A percentile compares a stretch with the other conserved stretches of the same genome.
These are phyloP conservation scores for Xylaria nigripes DNA, from an alignment of 495 filamentous ascomycete species.

Conservation along the genomic window DNA sequence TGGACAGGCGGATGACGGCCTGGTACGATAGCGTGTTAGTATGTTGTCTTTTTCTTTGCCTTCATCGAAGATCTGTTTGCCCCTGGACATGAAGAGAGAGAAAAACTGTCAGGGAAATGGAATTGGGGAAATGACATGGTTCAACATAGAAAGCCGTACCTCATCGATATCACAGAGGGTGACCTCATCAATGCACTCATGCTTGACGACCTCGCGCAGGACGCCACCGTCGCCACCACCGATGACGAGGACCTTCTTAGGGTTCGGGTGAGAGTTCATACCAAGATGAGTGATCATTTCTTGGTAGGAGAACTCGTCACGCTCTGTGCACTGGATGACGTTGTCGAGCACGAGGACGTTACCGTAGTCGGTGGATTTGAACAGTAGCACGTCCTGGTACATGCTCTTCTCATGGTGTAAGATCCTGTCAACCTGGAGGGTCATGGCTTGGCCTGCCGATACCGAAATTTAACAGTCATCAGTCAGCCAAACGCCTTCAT, in stretches of 20 bases:
- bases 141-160: constrained; percentile 41
- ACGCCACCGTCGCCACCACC: constrained; percentile 96
- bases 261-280: constrained; percentile 97
- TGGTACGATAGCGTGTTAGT: constrained; percentile 22
- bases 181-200: constrained; percentile 86
- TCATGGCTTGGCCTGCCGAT: constrained; percentile 84
- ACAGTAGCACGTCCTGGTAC: constrained; percentile 98
- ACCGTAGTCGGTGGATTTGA: constrained; percentile 93
- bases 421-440: constrained; percentile 92
- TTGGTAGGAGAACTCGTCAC: constrained; percentile 99
- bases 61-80: background rate
- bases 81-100: background rate
- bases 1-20: constrained; percentile 96
- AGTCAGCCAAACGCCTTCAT: background rate
- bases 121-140: too few species aligned
- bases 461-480: background rate
- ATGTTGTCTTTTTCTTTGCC: background rate
- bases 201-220: constrained; percentile 96
- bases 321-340: constrained; percentile 96
- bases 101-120: too few species aligned
- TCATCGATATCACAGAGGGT: constrained; percentile 98
- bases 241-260: constrained; percentile 96
- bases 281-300: constrained; percentile 99
- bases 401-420: constrained; percentile 98
- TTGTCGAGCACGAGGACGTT: constrained; percentile 97